Evolutionary conservation across 1,284 basidiomycete genomes (phyloP).

Genomic region (Rhodotorula sp.): DNA sequence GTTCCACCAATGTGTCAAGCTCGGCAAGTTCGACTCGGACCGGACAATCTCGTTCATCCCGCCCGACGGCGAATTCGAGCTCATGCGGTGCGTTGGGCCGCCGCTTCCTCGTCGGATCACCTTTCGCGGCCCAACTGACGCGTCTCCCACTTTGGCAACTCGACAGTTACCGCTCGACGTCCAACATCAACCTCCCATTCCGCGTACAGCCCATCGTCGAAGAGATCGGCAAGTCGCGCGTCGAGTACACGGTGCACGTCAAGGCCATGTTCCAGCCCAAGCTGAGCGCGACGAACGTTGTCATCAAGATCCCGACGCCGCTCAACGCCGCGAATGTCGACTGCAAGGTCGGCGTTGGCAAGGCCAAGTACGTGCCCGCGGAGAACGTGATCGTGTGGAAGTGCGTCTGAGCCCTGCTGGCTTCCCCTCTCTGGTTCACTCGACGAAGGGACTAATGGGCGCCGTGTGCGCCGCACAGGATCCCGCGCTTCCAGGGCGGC

Average conservation of each 20-base stretch:
- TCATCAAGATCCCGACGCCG: constrained; percentile 92
- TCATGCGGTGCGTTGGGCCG: constrained; percentile 74
- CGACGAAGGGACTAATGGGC: not conserved
- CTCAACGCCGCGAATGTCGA: constrained; percentile 89
- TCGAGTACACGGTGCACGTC: constrained; percentile 87
- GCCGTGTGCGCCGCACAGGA: constrained; percentile 57
- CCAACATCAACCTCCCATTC: constrained; percentile 92
- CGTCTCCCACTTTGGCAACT: not conserved
- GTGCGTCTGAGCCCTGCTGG: constrained; percentile 59
- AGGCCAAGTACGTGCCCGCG: constrained; percentile 93
- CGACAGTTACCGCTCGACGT: constrained; percentile 85
- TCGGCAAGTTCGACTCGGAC: constrained; percentile 90
- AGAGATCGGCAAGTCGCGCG: constrained; percentile 85
- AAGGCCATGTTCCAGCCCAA: constrained; percentile 89
- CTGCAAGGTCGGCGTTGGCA: constrained; percentile 85
- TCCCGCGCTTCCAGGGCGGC: constrained; percentile 87
- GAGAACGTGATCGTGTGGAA: constrained; percentile 98
- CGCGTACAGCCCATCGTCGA: constrained; percentile 87
- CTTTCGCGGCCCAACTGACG: no score
- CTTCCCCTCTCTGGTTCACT: not conserved
- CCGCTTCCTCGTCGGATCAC: not conserved
- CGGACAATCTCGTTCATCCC: constrained; percentile 95
- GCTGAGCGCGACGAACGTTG: constrained; percentile 87
- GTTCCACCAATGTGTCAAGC: constrained; percentile 96
- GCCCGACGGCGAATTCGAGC: constrained; percentile 97